These are phyloP conservation scores for Lasiodiplodia sp. DNA, from an alignment of 2,329 filamentous ascomycete species.

Conservation along the genomic window DNA sequence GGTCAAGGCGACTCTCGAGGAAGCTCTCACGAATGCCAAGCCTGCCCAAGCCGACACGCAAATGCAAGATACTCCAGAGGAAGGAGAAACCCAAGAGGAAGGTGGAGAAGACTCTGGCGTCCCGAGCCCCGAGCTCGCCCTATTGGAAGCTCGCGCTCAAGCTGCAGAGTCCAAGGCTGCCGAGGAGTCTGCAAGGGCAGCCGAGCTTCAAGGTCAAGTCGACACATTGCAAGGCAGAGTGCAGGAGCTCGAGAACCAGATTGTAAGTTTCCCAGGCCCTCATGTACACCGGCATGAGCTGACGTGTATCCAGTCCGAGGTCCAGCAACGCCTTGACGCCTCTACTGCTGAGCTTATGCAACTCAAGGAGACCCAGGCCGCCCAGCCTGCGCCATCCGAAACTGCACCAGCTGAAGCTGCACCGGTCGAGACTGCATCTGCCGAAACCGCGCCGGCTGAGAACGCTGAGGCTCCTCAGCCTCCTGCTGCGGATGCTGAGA, in stretches of 20 bases:
- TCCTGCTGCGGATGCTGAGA: conserved; percentile 6
- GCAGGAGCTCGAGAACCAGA: conserved; percentile 69
- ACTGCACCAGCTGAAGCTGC: background rate
- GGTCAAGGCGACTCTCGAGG: conserved; percentile 69
- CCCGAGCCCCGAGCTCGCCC: conserved; percentile 33
- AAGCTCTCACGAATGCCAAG: conserved; percentile 57
- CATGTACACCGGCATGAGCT: background rate
- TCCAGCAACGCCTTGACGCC: conserved; percentile 48
- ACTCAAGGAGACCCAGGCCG: conserved; percentile 33
- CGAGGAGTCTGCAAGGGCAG: conserved; percentile 47
- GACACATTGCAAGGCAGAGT: conserved; percentile 66
- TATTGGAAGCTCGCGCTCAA: conserved; percentile 43
- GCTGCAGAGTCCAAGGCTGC: conserved; percentile 51
- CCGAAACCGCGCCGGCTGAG: background rate
- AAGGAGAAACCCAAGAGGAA: conserved; percentile 53
- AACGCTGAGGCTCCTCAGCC: conserved; percentile 19
- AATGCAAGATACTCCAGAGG: conserved; percentile 50
- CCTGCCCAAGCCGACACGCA: conserved; percentile 33
- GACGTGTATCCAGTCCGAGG: conserved; percentile 43
- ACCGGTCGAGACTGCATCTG: background rate
- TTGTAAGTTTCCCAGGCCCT: conserved; percentile 41
- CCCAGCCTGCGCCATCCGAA: conserved; percentile 7
- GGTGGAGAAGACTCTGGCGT: conserved; percentile 30
- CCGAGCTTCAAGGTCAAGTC: conserved; percentile 46
- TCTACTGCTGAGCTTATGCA: conserved; percentile 44